A percentile compares a stretch with the other conserved stretches of the same genome.
Conservation (phyloP, 257 asterid genomes). For the Solanum appendiculatum region DNA sequence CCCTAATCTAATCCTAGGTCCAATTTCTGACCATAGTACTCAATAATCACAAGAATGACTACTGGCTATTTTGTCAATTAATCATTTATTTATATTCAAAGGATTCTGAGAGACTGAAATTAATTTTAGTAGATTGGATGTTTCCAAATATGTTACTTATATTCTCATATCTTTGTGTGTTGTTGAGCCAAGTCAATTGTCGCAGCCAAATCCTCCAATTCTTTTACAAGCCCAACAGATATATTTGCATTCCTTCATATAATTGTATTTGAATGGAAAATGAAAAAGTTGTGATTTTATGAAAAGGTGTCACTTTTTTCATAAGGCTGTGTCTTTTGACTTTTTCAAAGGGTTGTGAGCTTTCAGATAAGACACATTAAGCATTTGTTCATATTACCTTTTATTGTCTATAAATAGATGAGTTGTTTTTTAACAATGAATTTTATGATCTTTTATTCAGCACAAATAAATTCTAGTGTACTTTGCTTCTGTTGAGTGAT, state of each 20-base stretch:
- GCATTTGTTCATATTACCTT: background rate
- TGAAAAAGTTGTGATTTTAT: background rate
- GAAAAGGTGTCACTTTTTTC: background rate
- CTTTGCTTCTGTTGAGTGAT: background rate
- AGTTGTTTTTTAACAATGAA: background rate
- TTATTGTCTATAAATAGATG: background rate
- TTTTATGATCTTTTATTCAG: background rate
- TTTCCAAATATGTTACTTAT: no score
- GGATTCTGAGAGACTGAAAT: no score
- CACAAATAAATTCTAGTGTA: background rate
- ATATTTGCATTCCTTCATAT: background rate
- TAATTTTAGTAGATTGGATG: no score
- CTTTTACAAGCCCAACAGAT: background rate
- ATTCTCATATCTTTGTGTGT: background rate
- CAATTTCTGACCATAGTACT: background rate
- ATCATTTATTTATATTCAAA: no score
- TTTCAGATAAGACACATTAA: no score
- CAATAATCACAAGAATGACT: background rate
- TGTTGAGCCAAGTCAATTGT: background rate
- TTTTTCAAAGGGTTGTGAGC: background rate
- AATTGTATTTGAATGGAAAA: background rate
- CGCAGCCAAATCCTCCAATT: background rate
- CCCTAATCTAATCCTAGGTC: background rate
- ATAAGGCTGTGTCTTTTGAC: background rate
- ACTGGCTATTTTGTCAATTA: background rate